Conservation (phyloP, 2,329 filamentous ascomycete genomes). For the Dothideomycetes sp. region DNA sequence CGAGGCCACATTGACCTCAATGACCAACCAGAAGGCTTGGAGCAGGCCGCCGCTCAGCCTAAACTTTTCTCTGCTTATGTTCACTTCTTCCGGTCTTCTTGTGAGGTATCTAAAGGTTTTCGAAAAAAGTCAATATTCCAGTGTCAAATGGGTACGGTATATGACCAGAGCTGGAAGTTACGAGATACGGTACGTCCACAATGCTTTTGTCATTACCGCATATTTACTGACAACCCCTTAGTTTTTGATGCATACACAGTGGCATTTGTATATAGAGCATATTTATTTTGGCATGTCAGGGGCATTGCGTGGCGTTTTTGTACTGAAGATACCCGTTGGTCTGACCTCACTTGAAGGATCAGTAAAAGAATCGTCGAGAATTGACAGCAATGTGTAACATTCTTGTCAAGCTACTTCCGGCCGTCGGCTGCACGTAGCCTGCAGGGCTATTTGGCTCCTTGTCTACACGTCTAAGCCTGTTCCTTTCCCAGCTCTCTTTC, state of each 20-base stretch:
- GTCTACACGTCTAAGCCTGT: too few relatives aligned
- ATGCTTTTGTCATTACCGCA: neutral
- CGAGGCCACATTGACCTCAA: constrained; percentile 84
- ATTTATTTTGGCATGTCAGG: neutral
- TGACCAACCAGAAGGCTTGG: constrained; percentile 98
- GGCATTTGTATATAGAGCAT: neutral
- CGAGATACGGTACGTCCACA: constrained; percentile 63
- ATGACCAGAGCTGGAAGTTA: constrained; percentile 98
- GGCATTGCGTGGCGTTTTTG: neutral
- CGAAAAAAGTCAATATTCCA: constrained; percentile 98
- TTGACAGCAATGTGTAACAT: too few relatives aligned
- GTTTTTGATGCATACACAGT: neutral
- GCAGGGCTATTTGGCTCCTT: too few relatives aligned
- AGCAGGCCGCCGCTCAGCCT: constrained; percentile 83
- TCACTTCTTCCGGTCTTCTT: constrained; percentile 84
- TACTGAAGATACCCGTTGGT: neutral
- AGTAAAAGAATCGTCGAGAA: too few relatives aligned
- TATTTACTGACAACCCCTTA: neutral
- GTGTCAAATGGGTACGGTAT: constrained; percentile 98
- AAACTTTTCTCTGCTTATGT: constrained; percentile 93
- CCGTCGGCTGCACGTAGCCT: too few relatives aligned
- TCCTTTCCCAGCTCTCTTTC: too few relatives aligned
- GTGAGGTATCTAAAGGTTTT: constrained; percentile 97
- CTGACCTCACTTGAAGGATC: neutral
- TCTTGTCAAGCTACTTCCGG: too few relatives aligned